Evolutionary conservation across 345 rosid genomes (phyloP), one percentile per base, ranked within the genome.

Genomic region (Syzygium aromaticum): DNA sequence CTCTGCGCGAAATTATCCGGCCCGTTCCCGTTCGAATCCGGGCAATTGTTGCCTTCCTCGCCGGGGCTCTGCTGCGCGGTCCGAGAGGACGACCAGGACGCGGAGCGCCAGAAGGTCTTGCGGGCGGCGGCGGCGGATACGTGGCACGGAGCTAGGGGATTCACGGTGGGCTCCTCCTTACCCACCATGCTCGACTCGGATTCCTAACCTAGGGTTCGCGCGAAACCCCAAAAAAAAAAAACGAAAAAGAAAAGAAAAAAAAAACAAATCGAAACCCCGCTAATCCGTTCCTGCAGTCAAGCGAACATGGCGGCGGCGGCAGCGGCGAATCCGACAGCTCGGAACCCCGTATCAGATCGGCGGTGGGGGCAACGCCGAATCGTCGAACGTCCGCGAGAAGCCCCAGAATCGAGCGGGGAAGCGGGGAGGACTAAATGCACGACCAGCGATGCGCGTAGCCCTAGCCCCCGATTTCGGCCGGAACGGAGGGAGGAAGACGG

Each of bases 1-100:
- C 85, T 89, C 64, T 88, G 94, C 51, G 93, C 98, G 86, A 87
- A 86, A 77, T 56, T 88, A 38, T 86, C 87, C 21, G 91, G 90
- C 84, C 86, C 87, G 54, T 61, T 91, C 52, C 92, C 93, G 88
- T 84, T 90, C 12, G 94, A 94, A 88, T 90, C 96, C 33, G 87
- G 85, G 64, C 93, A 87, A 52, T 91, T 93, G 85, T 88, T 93
- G 84, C 90, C 95, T 85, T 91, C 98, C 17, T 84, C 82, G 52
- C 90, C 93, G 7, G 96, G 92, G 84, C 87, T 92, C 89, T 95
- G 96, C 84, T 91, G 88, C 53, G 94, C 93, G 7, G 98, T 96
- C 85, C 99, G 93, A 57, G 99, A 96, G 73, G 99, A 91, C 14
- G 99, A 98, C 99, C 99, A 98, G 13, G 99, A 98, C 4, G 97